phyloP scores from a whole-genome alignment of 2,329 filamentous ascomycete species.

The Fusarium chuoi region DNA sequence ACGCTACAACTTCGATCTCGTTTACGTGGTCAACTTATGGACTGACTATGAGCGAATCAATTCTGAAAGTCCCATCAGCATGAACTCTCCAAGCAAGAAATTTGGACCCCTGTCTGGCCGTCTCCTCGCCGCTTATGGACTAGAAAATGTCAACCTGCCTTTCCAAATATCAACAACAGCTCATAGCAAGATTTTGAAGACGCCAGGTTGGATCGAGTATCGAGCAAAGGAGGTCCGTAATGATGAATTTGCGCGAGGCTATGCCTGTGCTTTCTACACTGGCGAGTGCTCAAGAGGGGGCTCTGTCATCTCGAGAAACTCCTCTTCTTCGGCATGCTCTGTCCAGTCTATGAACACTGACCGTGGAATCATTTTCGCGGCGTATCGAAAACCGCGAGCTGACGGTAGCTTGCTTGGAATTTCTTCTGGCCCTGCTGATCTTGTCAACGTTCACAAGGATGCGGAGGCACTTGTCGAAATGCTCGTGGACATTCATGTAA shows the following conservation, averaged over 20 bases:
- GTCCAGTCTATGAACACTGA: conserved; percentile 49
- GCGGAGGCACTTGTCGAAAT: conserved; percentile 64
- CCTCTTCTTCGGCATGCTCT: conserved; percentile 41
- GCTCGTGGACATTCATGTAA: conserved; percentile 61
- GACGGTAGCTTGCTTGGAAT: conserved; percentile 51
- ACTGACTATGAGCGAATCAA: conserved; percentile 47
- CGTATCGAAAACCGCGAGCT: conserved; percentile 60
- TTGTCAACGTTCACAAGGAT: conserved; percentile 59
- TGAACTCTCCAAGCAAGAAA: conserved; percentile 14
- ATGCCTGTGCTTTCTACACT: conserved; percentile 64
- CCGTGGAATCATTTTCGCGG: conserved; percentile 66
- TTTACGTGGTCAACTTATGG: conserved; percentile 70
- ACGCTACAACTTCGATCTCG: conserved; percentile 66
- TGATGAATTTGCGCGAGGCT: conserved; percentile 62
- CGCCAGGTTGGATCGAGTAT: conserved; percentile 64
- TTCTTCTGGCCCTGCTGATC: conserved; percentile 52
- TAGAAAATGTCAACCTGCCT: conserved; percentile 61
- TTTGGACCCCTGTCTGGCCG: conserved; percentile 55
- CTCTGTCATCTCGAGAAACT: conserved; percentile 41
- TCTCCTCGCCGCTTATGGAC: conserved; percentile 65
- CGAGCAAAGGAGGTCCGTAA: conserved; percentile 54
- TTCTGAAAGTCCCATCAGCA: conserved; percentile 3
- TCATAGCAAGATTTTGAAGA: conserved; percentile 61
- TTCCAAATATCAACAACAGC: conserved; percentile 62
- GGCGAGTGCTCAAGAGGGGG: conserved; percentile 49